Evolutionary conservation across 805 yeast genomes (phyloP).

Genomic region (Lipomyces lipofer): DNA sequence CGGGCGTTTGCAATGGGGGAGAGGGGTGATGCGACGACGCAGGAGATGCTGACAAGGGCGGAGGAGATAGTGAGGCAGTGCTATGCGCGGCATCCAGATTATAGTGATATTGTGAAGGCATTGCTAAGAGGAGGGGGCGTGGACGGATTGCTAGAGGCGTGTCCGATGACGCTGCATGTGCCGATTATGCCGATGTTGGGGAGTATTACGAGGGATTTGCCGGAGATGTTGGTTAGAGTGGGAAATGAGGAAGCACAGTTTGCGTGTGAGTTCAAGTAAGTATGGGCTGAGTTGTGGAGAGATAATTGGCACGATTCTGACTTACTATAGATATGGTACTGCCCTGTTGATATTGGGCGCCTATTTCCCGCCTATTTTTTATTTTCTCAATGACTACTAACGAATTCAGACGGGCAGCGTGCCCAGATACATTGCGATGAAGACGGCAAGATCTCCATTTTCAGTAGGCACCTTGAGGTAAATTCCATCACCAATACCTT

Average conservation of each 20-base stretch:
- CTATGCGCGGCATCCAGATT: slow-evolving; percentile 34
- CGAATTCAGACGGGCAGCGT: slow-evolving; percentile 34
- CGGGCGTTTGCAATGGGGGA: slow-evolving; percentile 27
- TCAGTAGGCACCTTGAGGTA: slow-evolving; percentile 33
- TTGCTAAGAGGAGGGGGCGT: slow-evolving; percentile 19
- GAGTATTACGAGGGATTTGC: slow-evolving; percentile 32
- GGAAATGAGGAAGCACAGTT: slow-evolving; percentile 19
- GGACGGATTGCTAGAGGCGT: slow-evolving; percentile 6
- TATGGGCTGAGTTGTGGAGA: neutral
- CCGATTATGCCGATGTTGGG: slow-evolving; percentile 36
- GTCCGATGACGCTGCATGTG: slow-evolving; percentile 31
- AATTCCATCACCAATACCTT: no score
- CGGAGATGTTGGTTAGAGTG: slow-evolving; percentile 27
- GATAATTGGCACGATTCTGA: neutral
- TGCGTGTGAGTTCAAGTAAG: slow-evolving; percentile 34
- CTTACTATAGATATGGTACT: no score
- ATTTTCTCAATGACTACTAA: no score
- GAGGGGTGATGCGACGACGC: neutral
- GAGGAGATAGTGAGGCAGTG: slow-evolving; percentile 29
- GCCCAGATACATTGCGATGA: slow-evolving; percentile 33
- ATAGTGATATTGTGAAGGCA: slow-evolving; percentile 22
- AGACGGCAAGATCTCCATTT: slow-evolving; percentile 26
- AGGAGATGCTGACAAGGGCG: slow-evolving; percentile 13
- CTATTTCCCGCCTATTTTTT: no score
- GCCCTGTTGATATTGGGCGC: no score